Conservation (phyloP, 2,329 filamentous ascomycete genomes). For the Botrytis tulipae region DNA sequence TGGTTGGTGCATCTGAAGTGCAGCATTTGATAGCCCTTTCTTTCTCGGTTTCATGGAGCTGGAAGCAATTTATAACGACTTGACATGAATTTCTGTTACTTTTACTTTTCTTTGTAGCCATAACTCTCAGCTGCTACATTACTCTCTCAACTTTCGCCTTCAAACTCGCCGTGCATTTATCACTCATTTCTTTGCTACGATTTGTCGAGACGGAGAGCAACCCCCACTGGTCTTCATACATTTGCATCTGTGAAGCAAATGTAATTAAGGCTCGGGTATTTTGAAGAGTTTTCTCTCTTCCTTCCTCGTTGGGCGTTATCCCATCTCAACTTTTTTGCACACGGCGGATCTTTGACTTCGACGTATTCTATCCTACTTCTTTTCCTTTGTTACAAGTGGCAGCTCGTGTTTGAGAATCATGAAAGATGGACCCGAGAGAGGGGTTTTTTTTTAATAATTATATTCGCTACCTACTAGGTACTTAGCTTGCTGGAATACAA, state of each 20-base stretch:
- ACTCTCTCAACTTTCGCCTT: background rate
- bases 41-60: background rate
- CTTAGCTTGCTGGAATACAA: background rate
- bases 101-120: background rate
- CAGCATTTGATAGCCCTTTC: conserved; percentile 8
- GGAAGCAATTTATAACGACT: conserved; percentile 8
- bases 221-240: background rate
- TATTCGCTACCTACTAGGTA: conserved; percentile 15
- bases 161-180: background rate
- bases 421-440: background rate
- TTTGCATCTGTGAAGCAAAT: conserved; percentile 1
- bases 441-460: conserved; percentile 16
- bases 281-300: background rate
- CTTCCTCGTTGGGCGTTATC: background rate
- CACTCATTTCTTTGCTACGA: background rate
- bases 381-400: background rate
- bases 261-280: background rate
- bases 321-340: background rate
- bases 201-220: background rate
- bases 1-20: conserved; percentile 15
- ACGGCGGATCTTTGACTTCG: background rate
- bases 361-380: background rate
- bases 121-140: background rate
- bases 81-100: conserved; percentile 10
- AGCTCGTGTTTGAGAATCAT: background rate